A percentile compares a stretch with the other conserved stretches of the same genome.
These are phyloP conservation scores for Trichoderma sp. DNA, from an alignment of 2,329 filamentous ascomycete species.

Conservation along the genomic window DNA sequence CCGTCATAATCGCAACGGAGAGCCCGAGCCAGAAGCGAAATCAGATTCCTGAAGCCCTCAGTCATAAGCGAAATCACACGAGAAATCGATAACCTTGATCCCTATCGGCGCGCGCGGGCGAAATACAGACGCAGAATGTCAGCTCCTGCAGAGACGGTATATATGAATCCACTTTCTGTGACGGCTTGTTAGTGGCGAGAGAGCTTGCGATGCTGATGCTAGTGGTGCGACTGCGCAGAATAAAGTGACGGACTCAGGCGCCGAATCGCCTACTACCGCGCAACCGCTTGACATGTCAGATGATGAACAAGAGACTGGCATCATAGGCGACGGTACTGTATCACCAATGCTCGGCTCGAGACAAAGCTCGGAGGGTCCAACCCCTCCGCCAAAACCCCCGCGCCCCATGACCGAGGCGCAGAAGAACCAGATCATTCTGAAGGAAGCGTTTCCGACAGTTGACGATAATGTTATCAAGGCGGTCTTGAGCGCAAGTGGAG, in stretches of 20 bases:
- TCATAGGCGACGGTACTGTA: conserved; percentile 42
- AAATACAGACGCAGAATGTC: conserved; percentile 38
- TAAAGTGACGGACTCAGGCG: conserved; percentile 38
- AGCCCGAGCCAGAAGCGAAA: conserved; percentile 17
- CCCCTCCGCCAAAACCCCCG: conserved; percentile 76
- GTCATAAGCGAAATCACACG: conserved; percentile 22
- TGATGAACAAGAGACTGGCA: conserved; percentile 64
- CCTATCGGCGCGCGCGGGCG: background rate
- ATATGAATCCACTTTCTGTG: conserved; percentile 27
- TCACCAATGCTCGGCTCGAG: conserved; percentile 27
- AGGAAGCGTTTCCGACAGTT: conserved; percentile 88
- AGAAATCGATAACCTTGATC: background rate
- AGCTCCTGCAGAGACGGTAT: conserved; percentile 44
- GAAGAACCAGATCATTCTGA: conserved; percentile 82
- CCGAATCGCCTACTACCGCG: conserved; percentile 66
- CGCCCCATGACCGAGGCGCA: conserved; percentile 77
- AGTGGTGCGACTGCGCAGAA: conserved; percentile 5
- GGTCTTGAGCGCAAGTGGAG: conserved; percentile 80
- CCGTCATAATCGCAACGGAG: conserved; percentile 22
- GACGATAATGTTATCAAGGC: conserved; percentile 81
- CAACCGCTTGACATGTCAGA: conserved; percentile 67
- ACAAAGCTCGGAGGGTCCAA: conserved; percentile 33
- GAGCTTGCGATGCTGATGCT: conserved; percentile 22
- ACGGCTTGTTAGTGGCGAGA: conserved; percentile 17
- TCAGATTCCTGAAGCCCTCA: conserved; percentile 4